Percentiles rank a stretch among this genome's conserved stretches.
phyloP scores from a whole-genome alignment of 345 rosid species.

The Kernera saxatilis region DNA sequence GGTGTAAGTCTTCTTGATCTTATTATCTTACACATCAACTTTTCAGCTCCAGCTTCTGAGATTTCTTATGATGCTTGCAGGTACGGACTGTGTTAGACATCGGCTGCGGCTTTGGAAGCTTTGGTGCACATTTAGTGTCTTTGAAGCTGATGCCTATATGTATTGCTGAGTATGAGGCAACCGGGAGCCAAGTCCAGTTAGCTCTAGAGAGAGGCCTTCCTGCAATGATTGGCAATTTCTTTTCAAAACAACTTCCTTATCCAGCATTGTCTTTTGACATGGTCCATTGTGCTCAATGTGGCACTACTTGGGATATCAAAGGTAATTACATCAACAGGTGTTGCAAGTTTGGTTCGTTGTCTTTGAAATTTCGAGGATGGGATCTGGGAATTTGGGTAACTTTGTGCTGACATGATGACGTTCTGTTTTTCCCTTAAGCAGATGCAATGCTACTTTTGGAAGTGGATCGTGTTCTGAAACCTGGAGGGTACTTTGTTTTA shows the following conservation, averaged over 20 bases:
- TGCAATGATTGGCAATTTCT: conserved; percentile 86
- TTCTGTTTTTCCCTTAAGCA: conserved; percentile 28
- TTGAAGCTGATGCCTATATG: conserved; percentile 79
- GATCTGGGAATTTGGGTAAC: neutral
- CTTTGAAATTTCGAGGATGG: neutral
- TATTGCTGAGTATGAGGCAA: conserved; percentile 84
- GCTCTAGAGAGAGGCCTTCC: conserved; percentile 99
- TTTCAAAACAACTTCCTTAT: conserved; percentile 79
- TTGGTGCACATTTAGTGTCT: conserved; percentile 90
- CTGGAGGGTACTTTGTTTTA: conserved; percentile 93
- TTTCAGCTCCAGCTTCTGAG: conserved; percentile 7
- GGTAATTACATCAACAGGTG: conserved; percentile 38
- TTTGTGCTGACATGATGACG: neutral
- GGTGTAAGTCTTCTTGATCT: conserved; percentile 60
- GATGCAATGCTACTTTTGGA: conserved; percentile 88
- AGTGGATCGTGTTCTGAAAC: conserved; percentile 89
- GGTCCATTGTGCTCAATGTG: conserved; percentile 98
- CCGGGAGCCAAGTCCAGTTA: conserved; percentile 96
- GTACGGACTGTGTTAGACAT: conserved; percentile 76
- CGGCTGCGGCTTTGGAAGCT: conserved; percentile 98
- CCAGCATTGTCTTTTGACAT: conserved; percentile 86
- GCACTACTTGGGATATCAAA: conserved; percentile 81
- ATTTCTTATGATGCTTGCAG: conserved; percentile 34
- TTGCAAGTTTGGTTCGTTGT: neutral
- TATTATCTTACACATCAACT: conserved; percentile 7